Conservation (phyloP, 495 filamentous ascomycete genomes). For the Xylaria bambusicola region DNA sequence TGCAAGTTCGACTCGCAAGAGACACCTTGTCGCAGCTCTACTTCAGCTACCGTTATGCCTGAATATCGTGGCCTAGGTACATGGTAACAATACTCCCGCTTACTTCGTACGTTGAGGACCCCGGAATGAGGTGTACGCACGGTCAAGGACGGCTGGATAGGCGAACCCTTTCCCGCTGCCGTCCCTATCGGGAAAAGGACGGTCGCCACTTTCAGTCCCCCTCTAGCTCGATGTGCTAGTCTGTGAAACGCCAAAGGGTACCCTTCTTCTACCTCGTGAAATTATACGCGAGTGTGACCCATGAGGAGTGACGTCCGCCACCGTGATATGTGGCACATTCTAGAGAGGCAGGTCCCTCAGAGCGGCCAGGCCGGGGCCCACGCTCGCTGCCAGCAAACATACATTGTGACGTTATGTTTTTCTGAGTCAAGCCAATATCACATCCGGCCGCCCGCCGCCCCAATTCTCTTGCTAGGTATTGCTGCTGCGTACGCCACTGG, state of each 20-base stretch:
- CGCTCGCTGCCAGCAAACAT: neutral
- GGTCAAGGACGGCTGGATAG: neutral
- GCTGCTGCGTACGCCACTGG: neutral
- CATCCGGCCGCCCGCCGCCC: neutral
- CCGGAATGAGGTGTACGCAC: too few relatives aligned
- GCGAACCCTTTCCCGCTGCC: neutral
- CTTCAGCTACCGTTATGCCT: too few relatives aligned
- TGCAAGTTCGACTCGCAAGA: neutral
- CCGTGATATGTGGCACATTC: slow-evolving; percentile 2
- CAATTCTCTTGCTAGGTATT: neutral
- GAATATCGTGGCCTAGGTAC: too few relatives aligned
- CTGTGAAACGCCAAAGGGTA: slow-evolving; percentile 12
- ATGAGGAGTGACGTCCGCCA: slow-evolving; percentile 15
- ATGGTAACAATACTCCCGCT: too few relatives aligned
- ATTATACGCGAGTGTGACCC: slow-evolving; percentile 2
- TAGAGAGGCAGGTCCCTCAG: neutral
- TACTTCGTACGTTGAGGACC: too few relatives aligned
- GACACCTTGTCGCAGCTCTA: too few relatives aligned
- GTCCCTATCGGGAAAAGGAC: neutral
- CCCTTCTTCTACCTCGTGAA: neutral
- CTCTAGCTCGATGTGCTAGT: neutral
- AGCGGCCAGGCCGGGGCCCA: neutral
- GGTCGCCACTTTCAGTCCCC: neutral
- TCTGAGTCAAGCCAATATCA: slow-evolving; percentile 4
- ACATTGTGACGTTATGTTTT: neutral